Conservation (phyloP, 805 yeast species). For the Candida lessepsii region DNA sequence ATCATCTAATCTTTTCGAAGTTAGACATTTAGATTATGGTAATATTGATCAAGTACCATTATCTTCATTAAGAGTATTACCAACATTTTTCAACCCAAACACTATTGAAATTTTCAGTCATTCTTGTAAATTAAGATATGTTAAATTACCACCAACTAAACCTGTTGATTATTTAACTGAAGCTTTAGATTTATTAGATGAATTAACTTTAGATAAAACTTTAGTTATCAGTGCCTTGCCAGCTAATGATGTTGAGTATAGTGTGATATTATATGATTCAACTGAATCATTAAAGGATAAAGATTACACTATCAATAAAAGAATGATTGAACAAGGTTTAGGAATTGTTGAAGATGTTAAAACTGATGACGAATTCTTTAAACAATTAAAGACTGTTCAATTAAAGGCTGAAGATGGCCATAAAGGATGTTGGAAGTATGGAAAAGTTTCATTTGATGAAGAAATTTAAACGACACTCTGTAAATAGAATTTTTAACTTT, state of each 20-base stretch:
- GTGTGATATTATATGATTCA: constrained; percentile 55
- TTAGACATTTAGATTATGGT: constrained; percentile 65
- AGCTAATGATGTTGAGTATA: constrained; percentile 43
- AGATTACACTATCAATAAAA: constrained; percentile 56
- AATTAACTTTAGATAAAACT: constrained; percentile 48
- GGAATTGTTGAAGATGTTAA: constrained; percentile 46
- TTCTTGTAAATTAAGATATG: constrained; percentile 50
- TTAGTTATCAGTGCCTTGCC: constrained; percentile 55
- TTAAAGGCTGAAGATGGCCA: constrained; percentile 47
- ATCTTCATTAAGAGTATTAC: constrained; percentile 49
- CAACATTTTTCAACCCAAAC: constrained; percentile 44
- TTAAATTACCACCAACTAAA: constrained; percentile 56
- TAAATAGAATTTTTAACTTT: no score
- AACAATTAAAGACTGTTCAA: constrained; percentile 43
- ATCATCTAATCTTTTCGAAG: constrained; percentile 41
- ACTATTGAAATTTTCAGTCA: constrained; percentile 54
- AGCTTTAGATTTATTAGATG: constrained; percentile 54
- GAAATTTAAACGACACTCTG: constrained; percentile 18
- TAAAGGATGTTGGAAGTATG: constrained; percentile 73
- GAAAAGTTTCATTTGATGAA: constrained; percentile 65
- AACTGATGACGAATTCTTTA: constrained; percentile 32
- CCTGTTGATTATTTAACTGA: constrained; percentile 56
- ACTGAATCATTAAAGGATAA: constrained; percentile 53
- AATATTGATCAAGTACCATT: constrained; percentile 46
- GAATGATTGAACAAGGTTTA: constrained; percentile 57